These are phyloP conservation scores for Pleurotus citrinopileatus DNA, from an alignment of 768 basidiomycete genomes.

Conservation along the genomic window DNA sequence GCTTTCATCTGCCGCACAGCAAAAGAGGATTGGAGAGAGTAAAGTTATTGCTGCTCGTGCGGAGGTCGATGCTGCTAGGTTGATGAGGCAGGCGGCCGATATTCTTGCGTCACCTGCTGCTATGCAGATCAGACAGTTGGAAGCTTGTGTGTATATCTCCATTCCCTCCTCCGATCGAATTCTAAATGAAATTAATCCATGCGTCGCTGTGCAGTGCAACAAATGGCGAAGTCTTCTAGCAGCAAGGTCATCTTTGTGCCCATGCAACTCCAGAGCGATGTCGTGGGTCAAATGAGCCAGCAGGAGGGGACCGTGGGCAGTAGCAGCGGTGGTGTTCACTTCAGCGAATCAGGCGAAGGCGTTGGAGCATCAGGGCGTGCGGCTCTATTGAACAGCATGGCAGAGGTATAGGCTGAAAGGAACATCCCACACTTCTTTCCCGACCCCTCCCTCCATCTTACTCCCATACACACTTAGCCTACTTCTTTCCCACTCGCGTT, in stretches of 20 bases:
- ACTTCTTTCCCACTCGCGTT: neutral
- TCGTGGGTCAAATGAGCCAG: conserved; percentile 46
- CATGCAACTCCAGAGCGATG: conserved; percentile 83
- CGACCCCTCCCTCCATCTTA: neutral
- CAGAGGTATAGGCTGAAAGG: conserved; percentile 31
- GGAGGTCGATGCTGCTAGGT: conserved; percentile 90
- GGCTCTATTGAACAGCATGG: conserved; percentile 50
- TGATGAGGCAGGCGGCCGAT: conserved; percentile 97
- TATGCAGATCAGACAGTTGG: conserved; percentile 97
- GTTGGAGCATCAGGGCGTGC: conserved; percentile 43
- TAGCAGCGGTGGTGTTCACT: conserved; percentile 21
- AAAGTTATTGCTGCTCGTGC: conserved; percentile 96
- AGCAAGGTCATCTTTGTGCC: conserved; percentile 95
- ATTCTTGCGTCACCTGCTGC: conserved; percentile 93
- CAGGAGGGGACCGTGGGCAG: conserved; percentile 24
- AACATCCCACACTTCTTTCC: neutral
- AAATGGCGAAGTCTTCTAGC: conserved; percentile 87
- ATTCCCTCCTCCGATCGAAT: neutral
- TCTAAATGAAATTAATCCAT: neutral
- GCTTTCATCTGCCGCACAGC: conserved; percentile 92
- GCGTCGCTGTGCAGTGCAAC: conserved; percentile 65
- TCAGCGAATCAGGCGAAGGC: conserved; percentile 38
- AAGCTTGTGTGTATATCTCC: conserved; percentile 52
- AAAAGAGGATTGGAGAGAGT: conserved; percentile 94
- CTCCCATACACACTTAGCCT: neutral